Conservation (phyloP, 2,329 filamentous ascomycete species). For the Colletotrichum cordylinicola region DNA sequence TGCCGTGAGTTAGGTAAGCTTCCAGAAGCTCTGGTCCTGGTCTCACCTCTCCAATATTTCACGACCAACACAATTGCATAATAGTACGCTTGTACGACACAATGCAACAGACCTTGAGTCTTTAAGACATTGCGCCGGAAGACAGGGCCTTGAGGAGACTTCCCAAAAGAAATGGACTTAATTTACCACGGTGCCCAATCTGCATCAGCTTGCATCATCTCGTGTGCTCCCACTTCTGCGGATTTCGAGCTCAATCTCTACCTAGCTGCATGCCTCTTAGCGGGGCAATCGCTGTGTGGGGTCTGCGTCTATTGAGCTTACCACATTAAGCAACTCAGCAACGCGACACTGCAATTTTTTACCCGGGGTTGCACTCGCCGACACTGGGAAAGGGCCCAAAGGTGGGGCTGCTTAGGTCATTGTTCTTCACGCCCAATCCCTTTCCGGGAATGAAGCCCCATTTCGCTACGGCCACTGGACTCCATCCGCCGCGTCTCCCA, state of each 20-base stretch:
- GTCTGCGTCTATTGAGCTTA: neutral
- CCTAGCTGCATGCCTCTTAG: neutral
- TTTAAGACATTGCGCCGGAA: neutral
- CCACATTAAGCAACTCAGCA: neutral
- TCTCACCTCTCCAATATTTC: neutral
- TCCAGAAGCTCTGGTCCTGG: slow-evolving; percentile 3
- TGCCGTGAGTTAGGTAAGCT: neutral
- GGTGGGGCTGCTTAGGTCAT: slow-evolving; percentile 15
- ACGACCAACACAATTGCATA: neutral
- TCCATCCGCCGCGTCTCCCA: slow-evolving; percentile 5
- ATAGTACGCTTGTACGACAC: neutral
- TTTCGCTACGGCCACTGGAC: slow-evolving; percentile 3
- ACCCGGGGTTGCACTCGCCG: neutral
- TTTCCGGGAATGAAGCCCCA: neutral
- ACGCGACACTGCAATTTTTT: neutral
- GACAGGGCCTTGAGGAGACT: neutral
- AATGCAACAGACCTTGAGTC: neutral
- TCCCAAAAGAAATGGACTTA: neutral
- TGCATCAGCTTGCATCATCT: neutral
- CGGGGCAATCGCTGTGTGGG: neutral
- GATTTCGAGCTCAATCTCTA: neutral
- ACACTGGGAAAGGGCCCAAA: neutral
- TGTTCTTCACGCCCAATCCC: slow-evolving; percentile 1
- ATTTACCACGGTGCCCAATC: neutral
- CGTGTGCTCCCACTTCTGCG: neutral